Conservation (phyloP, 768 basidiomycete genomes). For the Kwoniella sp. region DNA sequence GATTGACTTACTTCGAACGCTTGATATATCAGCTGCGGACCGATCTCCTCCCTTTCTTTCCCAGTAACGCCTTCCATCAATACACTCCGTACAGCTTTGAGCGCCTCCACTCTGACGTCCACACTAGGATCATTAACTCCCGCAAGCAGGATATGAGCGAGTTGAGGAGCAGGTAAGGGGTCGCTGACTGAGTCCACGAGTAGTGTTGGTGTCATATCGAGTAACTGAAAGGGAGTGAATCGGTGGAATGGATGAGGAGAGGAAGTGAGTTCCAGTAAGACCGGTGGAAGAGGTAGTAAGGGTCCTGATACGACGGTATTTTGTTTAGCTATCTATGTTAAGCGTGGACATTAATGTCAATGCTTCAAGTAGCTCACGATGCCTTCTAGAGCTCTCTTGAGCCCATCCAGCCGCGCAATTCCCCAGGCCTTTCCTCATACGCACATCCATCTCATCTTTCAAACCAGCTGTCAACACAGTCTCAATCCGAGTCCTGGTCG, state of each 20-base stretch:
- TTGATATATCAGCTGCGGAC: conserved; percentile 29
- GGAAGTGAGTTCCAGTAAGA: conserved; percentile 38
- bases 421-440: conserved; percentile 47
- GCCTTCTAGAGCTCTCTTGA: conserved; percentile 33
- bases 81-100: conserved; percentile 41
- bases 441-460: conserved; percentile 44
- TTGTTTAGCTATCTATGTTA: background rate
- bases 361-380: conserved; percentile 29
- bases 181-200: conserved; percentile 39
- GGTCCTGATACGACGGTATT: conserved; percentile 30
- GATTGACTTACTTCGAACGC: conserved; percentile 35
- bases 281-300: conserved; percentile 38
- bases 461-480: conserved; percentile 45
- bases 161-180: conserved; percentile 35
- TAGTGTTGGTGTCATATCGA: conserved; percentile 39
- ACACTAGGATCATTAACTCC: conserved; percentile 46
- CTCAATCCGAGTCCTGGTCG: conserved; percentile 40
- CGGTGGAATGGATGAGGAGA: conserved; percentile 44
- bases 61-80: conserved; percentile 39
- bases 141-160: conserved; percentile 42
- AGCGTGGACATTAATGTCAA: background rate
- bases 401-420: conserved; percentile 43
- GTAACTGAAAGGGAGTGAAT: conserved; percentile 47
- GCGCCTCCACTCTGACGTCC: conserved; percentile 46
- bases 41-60: conserved; percentile 38